phyloP scores from a whole-genome alignment of 2,329 filamentous ascomycete genomes.

The Fusarium armeniacum region DNA sequence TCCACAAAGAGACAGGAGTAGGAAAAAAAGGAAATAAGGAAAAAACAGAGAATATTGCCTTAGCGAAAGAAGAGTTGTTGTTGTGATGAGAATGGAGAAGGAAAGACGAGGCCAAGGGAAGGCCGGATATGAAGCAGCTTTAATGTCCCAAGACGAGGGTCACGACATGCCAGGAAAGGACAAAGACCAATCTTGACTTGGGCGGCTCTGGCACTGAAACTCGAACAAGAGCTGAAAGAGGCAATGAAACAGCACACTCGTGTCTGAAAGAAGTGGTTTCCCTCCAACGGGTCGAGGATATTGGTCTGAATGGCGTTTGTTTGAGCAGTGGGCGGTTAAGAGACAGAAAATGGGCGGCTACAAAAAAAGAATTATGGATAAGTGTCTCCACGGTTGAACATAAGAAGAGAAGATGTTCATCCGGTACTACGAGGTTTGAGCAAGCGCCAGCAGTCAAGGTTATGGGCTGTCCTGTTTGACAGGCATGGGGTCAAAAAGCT shows the following conservation, averaged over 20 bases:
- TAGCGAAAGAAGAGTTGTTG: slow-evolving; percentile 42
- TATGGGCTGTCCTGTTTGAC: slow-evolving; percentile 1
- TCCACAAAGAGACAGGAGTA: slow-evolving; percentile 42
- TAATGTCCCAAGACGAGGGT: slow-evolving; percentile 49
- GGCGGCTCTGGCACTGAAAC: slow-evolving; percentile 53
- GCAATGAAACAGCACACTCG: slow-evolving; percentile 67
- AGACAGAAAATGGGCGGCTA: slow-evolving; percentile 43
- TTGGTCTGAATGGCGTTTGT: slow-evolving; percentile 67
- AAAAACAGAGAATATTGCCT: slow-evolving; percentile 33
- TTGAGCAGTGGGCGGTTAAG: slow-evolving; percentile 53
- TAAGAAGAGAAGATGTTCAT: slow-evolving; percentile 9
- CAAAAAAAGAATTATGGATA: slow-evolving; percentile 3
- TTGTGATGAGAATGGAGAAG: slow-evolving; percentile 45
- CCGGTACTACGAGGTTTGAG: slow-evolving; percentile 42
- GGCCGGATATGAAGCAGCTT: slow-evolving; percentile 53
- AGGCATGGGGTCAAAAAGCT: slow-evolving; percentile 4
- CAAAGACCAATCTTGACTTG: slow-evolving; percentile 50
- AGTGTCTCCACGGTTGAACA: slow-evolving; percentile 7
- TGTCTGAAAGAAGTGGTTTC: slow-evolving; percentile 63
- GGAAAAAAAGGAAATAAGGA: slow-evolving; percentile 41
- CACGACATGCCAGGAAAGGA: slow-evolving; percentile 35
- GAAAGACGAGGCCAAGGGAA: slow-evolving; percentile 43
- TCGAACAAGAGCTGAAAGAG: slow-evolving; percentile 44
- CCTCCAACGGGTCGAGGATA: slow-evolving; percentile 61
- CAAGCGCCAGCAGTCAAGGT: slow-evolving; percentile 43